Evolutionary conservation across 192 early-diverging fungal genomes (phyloP), one percentile per base, ranked within the genome.

Genomic region (Entomortierella parvispora): DNA sequence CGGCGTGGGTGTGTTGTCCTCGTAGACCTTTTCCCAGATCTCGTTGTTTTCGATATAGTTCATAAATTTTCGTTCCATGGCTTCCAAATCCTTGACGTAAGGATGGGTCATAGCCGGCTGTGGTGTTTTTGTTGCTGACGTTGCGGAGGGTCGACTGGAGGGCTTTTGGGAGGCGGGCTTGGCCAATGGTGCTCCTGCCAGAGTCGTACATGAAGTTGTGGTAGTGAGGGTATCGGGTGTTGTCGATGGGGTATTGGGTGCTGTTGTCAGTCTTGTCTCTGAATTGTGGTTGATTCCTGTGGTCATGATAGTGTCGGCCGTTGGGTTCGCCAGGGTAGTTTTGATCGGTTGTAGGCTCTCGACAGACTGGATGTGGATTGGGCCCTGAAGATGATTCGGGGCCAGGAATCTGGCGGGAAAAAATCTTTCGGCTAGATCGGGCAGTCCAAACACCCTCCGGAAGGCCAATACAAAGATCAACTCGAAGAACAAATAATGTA

Each of bases 391-490:
- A 23, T 20, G 7, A 14, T 57, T 22, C 14, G 61, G 46, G 2
- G 60, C 37, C 37, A 40, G 37, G 37, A 40, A 40, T 2, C 32
- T 7, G 3, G 42, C 32, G 23, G 57, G 72, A 25, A 76, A 68
- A 37, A 67, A 46, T 7, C 72, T 57, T 22, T 76, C 72, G 12
- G 65, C 60, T 17, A 76, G 34, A 57, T 76, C 72, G 8, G 72
- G 72, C 14, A 76, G 37, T 20, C 72, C 72, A 68, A 76, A 76
- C 50, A 76, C 43, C 23, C 56, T 76, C 11, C 72, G 29, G 56
- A 76, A 76, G n/a, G 72, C 65, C 8, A 67, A 44, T 17, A 76
- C 72, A 62, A 76, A 76, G 10, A 76, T 76, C 25, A 76, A 65
- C 18, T 76, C 72, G 25, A 76, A 76, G 33, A 76, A 76, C 9